Evolutionary conservation across 352 stramenopile genomes (phyloP), one percentile per base, ranked within the genome.

Genomic region (Phytophthora meadii): DNA sequence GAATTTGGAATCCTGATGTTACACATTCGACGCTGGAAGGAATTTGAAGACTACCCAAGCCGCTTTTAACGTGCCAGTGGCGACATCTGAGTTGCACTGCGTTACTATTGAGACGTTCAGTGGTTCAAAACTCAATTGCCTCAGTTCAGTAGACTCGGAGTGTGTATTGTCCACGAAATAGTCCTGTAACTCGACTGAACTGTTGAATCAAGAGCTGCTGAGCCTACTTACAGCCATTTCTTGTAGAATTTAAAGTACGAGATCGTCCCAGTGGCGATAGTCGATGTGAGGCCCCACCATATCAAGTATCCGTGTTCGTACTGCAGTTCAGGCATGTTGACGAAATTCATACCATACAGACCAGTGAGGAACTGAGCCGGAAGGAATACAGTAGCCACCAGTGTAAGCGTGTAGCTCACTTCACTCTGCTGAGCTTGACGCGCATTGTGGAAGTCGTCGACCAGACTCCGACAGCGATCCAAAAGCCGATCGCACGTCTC

Each of bases 301-400:
- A 92, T 68, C 50, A 82, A 77, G 64, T 97, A 97, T 37, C 87
- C 89, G 44, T 92, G 68, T 50, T 88, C 58, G 60, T 79, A 79
- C n/a, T 82, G 49, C 27, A 97, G 74, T 62, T 95, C 89, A 3
- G 88, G 88, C 88, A 97, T 97, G 54, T 89, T 77, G 27, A 81
- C 76, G 57, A 95, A 97, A 74, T 97, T 97, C 89, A 97, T 97
- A 42, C 89, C 89, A 54, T 95, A 95, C 8, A 97, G 59, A 15
- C 84, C 84, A n/a, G 89, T 94, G 28, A 96, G 79, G 65, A 97
- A 97, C 65, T 95, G 87, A 19, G 84, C 89, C 2, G 89, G 89
- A 27, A 97, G 54, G 28, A 94, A 94, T 28, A 94, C 76, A 4
- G 89, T 89, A 4, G 88, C 87, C 7, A 97, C 81, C 3, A 97